Percentiles rank a stretch among this genome's conserved stretches.
Conservation (phyloP, 306 rosid genomes). For the Pachyrhizus erosus region DNA sequence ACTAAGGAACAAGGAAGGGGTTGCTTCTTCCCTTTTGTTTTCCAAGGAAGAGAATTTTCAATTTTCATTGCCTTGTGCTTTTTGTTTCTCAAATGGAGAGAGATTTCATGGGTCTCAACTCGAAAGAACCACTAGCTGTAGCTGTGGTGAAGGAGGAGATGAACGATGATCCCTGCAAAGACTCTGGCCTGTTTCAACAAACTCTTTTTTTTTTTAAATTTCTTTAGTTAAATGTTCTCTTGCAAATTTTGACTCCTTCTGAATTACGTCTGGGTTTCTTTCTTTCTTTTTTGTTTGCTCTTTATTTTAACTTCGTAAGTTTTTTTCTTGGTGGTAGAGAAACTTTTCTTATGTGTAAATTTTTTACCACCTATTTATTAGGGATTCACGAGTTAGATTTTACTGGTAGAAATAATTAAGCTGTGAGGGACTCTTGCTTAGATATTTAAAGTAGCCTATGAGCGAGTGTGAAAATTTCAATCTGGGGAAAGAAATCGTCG, state of each 20-base stretch:
- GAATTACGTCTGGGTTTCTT: not conserved
- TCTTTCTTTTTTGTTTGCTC: not conserved
- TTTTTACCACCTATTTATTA: constrained; percentile 10
- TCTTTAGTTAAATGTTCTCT: not conserved
- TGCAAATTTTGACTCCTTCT: constrained; percentile 11
- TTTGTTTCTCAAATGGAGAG: constrained; percentile 71
- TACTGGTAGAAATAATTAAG: not conserved
- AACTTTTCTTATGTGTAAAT: not conserved
- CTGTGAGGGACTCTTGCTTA: constrained; percentile 11
- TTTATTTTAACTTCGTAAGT: not conserved
- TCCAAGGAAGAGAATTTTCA: constrained; percentile 17
- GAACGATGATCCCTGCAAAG: constrained; percentile 55
- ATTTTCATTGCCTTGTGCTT: not conserved
- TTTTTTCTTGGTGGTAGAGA: not conserved
- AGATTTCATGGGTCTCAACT: constrained; percentile 86
- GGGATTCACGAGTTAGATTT: constrained; percentile 21
- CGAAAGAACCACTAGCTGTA: constrained; percentile 53
- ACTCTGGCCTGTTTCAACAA: constrained; percentile 53
- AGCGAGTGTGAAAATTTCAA: constrained; percentile 25
- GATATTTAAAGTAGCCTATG: constrained; percentile 19
- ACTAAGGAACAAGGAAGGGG: constrained; percentile 33
- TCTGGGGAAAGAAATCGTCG: constrained; percentile 19
- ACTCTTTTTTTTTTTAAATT: not conserved
- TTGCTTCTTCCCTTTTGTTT: constrained; percentile 8
- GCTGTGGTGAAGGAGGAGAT: constrained; percentile 71